Evolutionary conservation across 805 yeast species (phyloP), one percentile per base, ranked within the genome.

Genomic region (Maudiozyma saulgeensis): DNA sequence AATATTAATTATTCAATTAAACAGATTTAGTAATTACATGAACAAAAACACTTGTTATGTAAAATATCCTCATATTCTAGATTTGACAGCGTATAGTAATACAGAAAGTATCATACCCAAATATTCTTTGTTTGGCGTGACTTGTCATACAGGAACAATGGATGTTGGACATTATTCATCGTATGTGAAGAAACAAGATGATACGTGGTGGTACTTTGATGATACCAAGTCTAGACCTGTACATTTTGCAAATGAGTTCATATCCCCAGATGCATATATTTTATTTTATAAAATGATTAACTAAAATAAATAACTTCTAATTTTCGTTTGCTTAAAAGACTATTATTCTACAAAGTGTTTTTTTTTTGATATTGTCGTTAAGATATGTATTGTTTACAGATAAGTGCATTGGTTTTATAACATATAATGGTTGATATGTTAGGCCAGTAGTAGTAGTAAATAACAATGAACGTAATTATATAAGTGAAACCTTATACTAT

Each of bases 151-250:
- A 49, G 98, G 98, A 6, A 81, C 84, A 32, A 71, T 90, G 43
- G 76, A 80, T 40, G 84, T 88, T 7, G 97, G 98, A 0, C 97
- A 90, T 64, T 90, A 90, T 66, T 90, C 96, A 0, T 71, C 95
- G 0, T 86, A 74, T 61, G 91, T 87, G 3, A 69, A 79, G 59
- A 87, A 87, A 58, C 81, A 80, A 19, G 63, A 64, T 21, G 67
- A 62, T 41, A 69, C 70, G 48, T 85, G 82, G 2, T 88, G 96
- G 96, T 80, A 85, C 56, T 88, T 82, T 63, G 96, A 89, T 64
- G 96, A 89, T 63, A 76, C 87, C 0, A 77, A 74, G 47, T 81
- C 84, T 18, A 71, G 77, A 23, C 76, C 71, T 48, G 73, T 77
- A 39, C 75, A 78, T 49, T 69, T 72, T 15, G 64, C 68, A 6